Evolutionary conservation across 2,329 filamentous ascomycete genomes (phyloP).

Genomic region (Xylogone sp.): DNA sequence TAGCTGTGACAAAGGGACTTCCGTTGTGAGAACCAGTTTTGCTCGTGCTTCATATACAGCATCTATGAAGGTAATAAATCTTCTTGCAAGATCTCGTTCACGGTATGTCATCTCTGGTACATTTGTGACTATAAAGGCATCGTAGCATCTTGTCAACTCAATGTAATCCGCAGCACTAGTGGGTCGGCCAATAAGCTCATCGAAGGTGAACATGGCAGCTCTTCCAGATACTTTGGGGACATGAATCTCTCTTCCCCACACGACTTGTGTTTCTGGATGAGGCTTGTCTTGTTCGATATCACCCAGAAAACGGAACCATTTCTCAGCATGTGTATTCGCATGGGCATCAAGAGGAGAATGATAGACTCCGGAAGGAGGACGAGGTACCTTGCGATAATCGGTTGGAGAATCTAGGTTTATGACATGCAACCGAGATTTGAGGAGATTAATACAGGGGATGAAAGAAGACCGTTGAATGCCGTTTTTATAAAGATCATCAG

Average conservation of each 20-base stretch:
- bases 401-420: conserved; percentile 94
- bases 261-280: conserved; percentile 72
- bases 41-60: conserved; percentile 89
- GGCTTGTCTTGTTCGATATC: conserved; percentile 74
- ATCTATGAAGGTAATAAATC: conserved; percentile 98
- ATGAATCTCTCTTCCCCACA: conserved; percentile 88
- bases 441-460: conserved; percentile 87
- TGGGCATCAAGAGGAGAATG: conserved; percentile 80
- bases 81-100: conserved; percentile 79
- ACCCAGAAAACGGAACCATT: conserved; percentile 94
- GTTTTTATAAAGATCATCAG: conserved; percentile 95
- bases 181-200: conserved; percentile 83
- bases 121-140: conserved; percentile 87
- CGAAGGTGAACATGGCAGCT: conserved; percentile 87
- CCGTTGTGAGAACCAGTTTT: conserved; percentile 92
- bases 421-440: conserved; percentile 79
- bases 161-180: conserved; percentile 94
- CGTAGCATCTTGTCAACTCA: conserved; percentile 84
- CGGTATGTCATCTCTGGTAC: conserved; percentile 88
- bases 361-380: conserved; percentile 90
- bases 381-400: conserved; percentile 95
- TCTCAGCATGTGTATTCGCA: conserved; percentile 77
- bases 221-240: conserved; percentile 86
- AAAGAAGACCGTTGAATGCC: conserved; percentile 95
- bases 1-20: conserved; percentile 77